phyloP scores from a whole-genome alignment of 306 rosid species.

The Fragaria iinumae region DNA sequence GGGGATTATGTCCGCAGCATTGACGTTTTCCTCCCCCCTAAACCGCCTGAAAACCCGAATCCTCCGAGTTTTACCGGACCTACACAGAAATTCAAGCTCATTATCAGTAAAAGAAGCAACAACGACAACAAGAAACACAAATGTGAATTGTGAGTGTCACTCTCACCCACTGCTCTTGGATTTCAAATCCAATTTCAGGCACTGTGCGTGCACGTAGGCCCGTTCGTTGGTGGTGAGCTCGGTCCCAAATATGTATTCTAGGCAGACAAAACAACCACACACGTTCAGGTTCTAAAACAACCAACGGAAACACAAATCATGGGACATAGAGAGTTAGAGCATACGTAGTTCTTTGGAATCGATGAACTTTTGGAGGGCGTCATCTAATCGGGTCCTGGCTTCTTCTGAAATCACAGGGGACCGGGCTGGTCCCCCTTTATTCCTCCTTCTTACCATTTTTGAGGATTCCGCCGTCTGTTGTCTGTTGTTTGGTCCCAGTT shows the following conservation, averaged over 20 bases:
- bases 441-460: conserved; percentile 29
- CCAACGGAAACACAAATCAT: neutral
- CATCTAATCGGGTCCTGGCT: conserved; percentile 29
- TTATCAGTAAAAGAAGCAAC: conserved; percentile 6
- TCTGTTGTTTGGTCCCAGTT: neutral
- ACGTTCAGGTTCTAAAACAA: neutral
- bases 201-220: conserved; percentile 51
- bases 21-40: neutral
- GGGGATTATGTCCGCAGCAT: conserved; percentile 23
- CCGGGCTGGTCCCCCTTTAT: neutral
- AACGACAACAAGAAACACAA: neutral
- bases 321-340: neutral
- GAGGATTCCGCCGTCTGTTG: neutral
- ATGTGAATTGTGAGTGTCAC: neutral
- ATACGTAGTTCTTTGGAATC: conserved; percentile 53
- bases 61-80: conserved; percentile 41
- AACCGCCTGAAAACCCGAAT: conserved; percentile 37
- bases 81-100: conserved; percentile 32
- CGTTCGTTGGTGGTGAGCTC: conserved; percentile 52
- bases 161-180: conserved; percentile 91
- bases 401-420: neutral
- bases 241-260: conserved; percentile 40
- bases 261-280: neutral
- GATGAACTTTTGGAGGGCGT: conserved; percentile 32
- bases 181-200: conserved; percentile 53